These are phyloP conservation scores for Apiospora pterosperma DNA, from an alignment of 2,329 filamentous ascomycete species.

Conservation along the genomic window DNA sequence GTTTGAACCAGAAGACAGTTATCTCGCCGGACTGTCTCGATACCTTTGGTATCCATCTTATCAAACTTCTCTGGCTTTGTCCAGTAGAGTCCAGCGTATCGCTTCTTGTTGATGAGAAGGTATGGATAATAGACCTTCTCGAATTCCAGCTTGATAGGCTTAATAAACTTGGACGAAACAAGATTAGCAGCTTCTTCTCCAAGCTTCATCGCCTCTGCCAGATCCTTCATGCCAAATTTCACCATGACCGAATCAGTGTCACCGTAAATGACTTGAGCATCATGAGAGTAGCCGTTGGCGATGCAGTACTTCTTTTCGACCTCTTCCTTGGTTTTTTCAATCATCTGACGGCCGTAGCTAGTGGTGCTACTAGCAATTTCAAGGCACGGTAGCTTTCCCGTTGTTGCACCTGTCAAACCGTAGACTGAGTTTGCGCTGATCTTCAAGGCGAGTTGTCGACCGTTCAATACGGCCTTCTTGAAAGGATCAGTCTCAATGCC, in stretches of 20 bases:
- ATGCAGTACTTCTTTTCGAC: constrained; percentile 88
- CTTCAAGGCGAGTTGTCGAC: constrained; percentile 93
- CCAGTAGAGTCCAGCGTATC: constrained; percentile 97
- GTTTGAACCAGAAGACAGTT: constrained; percentile 95
- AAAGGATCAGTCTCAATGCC: constrained; percentile 89
- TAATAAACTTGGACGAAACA: constrained; percentile 89
- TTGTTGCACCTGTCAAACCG: constrained; percentile 92
- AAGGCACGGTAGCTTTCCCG: constrained; percentile 91
- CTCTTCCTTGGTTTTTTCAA: constrained; percentile 95
- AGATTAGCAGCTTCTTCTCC: constrained; percentile 88
- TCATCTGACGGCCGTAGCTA: constrained; percentile 97
- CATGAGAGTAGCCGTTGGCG: constrained; percentile 89
- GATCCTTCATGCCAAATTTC: constrained; percentile 88
- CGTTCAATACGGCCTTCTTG: constrained; percentile 96
- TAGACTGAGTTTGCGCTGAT: constrained; percentile 98
- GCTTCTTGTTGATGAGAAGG: constrained; percentile 98
- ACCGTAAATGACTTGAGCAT: constrained; percentile 96
- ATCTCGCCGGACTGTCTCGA: constrained; percentile 94
- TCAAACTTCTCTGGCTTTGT: constrained; percentile 92
- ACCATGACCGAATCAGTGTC: constrained; percentile 99
- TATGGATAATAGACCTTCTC: constrained; percentile 99
- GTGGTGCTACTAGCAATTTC: constrained; percentile 96
- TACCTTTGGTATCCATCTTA: constrained; percentile 99
- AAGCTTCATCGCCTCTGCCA: constrained; percentile 87
- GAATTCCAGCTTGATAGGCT: constrained; percentile 98